These are phyloP conservation scores for Rhinocladiella mackenziei DNA, from an alignment of 2,329 filamentous ascomycete species.

Conservation along the genomic window DNA sequence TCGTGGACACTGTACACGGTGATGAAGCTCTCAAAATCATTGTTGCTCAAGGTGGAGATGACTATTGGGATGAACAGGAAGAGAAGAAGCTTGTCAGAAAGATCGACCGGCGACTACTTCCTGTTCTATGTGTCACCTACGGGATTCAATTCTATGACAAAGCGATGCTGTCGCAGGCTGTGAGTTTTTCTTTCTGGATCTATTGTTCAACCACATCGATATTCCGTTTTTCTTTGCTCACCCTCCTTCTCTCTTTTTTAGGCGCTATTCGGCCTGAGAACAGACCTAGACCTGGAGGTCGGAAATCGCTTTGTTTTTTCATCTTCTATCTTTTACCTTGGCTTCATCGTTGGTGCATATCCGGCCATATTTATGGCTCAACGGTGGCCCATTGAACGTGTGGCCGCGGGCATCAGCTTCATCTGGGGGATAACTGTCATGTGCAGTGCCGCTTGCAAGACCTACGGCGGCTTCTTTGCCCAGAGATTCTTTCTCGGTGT, in stretches of 20 bases:
- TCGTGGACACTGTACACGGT: slow-evolving; percentile 37
- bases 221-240: too few species aligned
- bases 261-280: slow-evolving; percentile 42
- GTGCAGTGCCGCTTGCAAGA: slow-evolving; percentile 63
- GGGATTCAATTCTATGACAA: slow-evolving; percentile 52
- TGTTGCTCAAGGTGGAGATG: slow-evolving; percentile 41
- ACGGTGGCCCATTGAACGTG: slow-evolving; percentile 58
- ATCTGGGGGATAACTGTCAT: slow-evolving; percentile 63
- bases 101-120: slow-evolving; percentile 46
- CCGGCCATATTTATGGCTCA: slow-evolving; percentile 69
- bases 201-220: too few species aligned
- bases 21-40: slow-evolving; percentile 43
- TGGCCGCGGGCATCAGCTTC: slow-evolving; percentile 61
- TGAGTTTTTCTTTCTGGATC: too few species aligned
- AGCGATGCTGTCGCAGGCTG: slow-evolving; percentile 54
- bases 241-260: slow-evolving; percentile 21
- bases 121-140: slow-evolving; percentile 50
- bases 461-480: slow-evolving; percentile 58
- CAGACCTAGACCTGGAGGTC: slow-evolving; percentile 40
- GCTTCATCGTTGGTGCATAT: slow-evolving; percentile 69
- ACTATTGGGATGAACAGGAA: slow-evolving; percentile 46
- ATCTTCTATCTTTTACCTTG: slow-evolving; percentile 60
- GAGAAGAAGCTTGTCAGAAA: slow-evolving; percentile 36
- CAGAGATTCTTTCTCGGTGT: slow-evolving; percentile 63
- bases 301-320: slow-evolving; percentile 36